A percentile compares a stretch with the other conserved stretches of the same genome.
These are phyloP conservation scores for Articulospora tetracladia DNA, from an alignment of 495 filamentous ascomycete genomes.

Conservation along the genomic window DNA sequence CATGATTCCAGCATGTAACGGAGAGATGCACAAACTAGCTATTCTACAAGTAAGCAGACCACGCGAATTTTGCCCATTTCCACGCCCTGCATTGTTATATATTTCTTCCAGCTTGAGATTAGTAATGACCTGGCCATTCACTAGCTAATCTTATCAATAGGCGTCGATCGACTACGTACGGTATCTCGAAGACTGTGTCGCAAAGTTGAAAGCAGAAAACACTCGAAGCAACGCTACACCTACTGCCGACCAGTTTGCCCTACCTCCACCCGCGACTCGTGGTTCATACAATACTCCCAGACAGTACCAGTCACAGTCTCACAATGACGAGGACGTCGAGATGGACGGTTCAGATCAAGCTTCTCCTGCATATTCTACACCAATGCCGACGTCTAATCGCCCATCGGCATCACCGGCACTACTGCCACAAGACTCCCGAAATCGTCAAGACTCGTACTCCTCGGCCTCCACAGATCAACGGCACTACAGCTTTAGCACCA, in stretches of 20 bases:
- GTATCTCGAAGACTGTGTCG: constrained; percentile 87
- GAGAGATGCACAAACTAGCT: constrained; percentile 96
- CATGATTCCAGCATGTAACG: constrained; percentile 90
- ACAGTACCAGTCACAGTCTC: constrained; percentile 11
- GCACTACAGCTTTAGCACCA: constrained; percentile 42
- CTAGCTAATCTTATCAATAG: constrained; percentile 35
- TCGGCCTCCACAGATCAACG: constrained; percentile 37
- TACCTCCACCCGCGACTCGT: constrained; percentile 22
- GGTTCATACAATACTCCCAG: constrained; percentile 17
- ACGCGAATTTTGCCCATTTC: too few relatives aligned
- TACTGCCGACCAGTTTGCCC: constrained; percentile 22
- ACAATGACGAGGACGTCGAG: constrained; percentile 39
- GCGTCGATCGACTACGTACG: constrained; percentile 95
- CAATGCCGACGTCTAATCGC: constrained; percentile 29
- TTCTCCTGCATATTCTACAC: constrained; percentile 22
- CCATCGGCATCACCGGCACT: constrained; percentile 48
- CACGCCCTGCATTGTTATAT: too few relatives aligned
- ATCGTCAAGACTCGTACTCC: constrained; percentile 43
- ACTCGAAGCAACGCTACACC: constrained; percentile 25
- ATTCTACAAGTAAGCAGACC: constrained; percentile 79
- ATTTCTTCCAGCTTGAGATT: too few relatives aligned
- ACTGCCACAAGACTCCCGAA: constrained; percentile 33
- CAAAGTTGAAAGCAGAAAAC: constrained; percentile 68
- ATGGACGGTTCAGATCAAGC: constrained; percentile 30
- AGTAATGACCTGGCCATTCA: background rate